Percentiles rank a stretch among this genome's conserved stretches.
These are phyloP conservation scores for Ustilago xerochloae DNA, from an alignment of 1,284 basidiomycete species.

Conservation along the genomic window DNA sequence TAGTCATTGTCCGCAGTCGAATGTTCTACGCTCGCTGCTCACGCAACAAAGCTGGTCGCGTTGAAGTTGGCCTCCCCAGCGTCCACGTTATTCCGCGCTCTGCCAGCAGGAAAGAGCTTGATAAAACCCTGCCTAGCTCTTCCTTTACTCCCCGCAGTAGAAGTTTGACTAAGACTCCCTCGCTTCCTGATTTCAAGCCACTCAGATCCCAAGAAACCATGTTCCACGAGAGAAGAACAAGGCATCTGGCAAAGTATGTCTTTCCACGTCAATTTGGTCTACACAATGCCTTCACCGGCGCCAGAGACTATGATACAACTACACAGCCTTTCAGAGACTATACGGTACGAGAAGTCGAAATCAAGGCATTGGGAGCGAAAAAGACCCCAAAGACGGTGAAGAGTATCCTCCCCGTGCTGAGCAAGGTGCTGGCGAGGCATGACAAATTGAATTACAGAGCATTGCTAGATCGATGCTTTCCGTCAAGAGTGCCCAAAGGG, in stretches of 20 bases:
- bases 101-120: slow-evolving; percentile 21
- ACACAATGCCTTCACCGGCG: slow-evolving; percentile 73
- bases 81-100: slow-evolving; percentile 68
- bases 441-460: slow-evolving; percentile 78
- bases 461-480: slow-evolving; percentile 77
- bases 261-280: slow-evolving; percentile 83
- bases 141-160: slow-evolving; percentile 2
- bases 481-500: slow-evolving; percentile 75
- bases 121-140: slow-evolving; percentile 27
- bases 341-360: slow-evolving; percentile 77
- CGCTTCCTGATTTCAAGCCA: neutral
- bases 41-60: slow-evolving; percentile 71
- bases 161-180: neutral
- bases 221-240: slow-evolving; percentile 67
- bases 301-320: slow-evolving; percentile 40
- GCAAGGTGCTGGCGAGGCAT: slow-evolving; percentile 78
- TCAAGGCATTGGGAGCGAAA: slow-evolving; percentile 70
- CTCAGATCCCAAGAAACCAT: neutral
- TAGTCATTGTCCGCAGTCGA: slow-evolving; percentile 73
- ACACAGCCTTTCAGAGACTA: slow-evolving; percentile 72
- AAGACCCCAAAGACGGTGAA: slow-evolving; percentile 82
- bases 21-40: slow-evolving; percentile 78
- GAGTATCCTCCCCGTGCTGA: slow-evolving; percentile 73
- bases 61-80: slow-evolving; percentile 75
- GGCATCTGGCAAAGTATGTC: slow-evolving; percentile 81